Base-by-base conservation (phyloP, 495 filamentous ascomycete species). In the Lasiosphaeria miniovina region DNA sequence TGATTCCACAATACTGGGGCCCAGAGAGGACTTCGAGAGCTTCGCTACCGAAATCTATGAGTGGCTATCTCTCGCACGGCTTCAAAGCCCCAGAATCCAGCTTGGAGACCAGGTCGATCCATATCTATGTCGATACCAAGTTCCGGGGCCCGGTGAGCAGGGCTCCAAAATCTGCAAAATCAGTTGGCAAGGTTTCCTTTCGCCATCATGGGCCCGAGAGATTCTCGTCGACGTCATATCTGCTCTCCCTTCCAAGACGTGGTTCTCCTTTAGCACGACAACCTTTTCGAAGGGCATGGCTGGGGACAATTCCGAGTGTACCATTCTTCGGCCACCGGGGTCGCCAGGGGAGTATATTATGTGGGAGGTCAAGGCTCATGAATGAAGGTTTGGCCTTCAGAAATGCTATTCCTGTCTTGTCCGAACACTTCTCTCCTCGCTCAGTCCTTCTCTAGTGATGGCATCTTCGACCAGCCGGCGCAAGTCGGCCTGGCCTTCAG, bases 91-190 rank as follows among this genome's bases (percentile, higher is more conserved):
- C n/a, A 84, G 92, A 34, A 70, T 97, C 6, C 71, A 73, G 14
- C 73, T 71, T 11, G 71, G 75, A n/a, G 91, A 96, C 69, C 72
- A 76, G 14, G 82, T 96, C 50, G 90, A 98, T 69, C 78, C 91
- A 0, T 93, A 88, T 65, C 77, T 98, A 11, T 86, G 86, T 56
- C 85, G 88, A n/a, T 98, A 97, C 70, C 68, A 75, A n/a, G 77
- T 87, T 6, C 89, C 88, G 12, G 76, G 77, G 0, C 66, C 69
- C 4, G 71, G 74, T 6, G 59, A 61, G 9, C 60, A 51, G 14
- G 10, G 24, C 24, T 57, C 60, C 57, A 69, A 71, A 43, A 15
- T 82, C 12, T 78, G 80, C 63, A 81, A 76, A 60, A 61, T 84
- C 56, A 80, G 74, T 61, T 84, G 81, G 81, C 72, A 74, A 59